A percentile compares a stretch with the other conserved stretches of the same genome.
Evolutionary conservation across 257 asterid genomes (phyloP).

Genomic region (Capsicum rhomboideum): DNA sequence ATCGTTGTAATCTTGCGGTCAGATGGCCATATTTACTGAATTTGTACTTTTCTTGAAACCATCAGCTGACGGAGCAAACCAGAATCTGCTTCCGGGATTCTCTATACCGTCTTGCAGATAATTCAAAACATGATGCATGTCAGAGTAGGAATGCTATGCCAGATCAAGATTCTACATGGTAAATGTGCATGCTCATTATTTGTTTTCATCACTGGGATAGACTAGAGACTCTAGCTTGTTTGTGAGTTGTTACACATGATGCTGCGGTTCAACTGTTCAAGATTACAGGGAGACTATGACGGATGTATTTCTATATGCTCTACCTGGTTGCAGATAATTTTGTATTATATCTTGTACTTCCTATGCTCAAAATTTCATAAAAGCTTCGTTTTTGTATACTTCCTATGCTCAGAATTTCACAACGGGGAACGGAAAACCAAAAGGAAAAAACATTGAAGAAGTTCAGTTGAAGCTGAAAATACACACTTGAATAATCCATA

Average conservation of each 20-base stretch:
- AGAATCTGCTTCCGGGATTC: slow-evolving; percentile 49
- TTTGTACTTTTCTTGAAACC: neutral
- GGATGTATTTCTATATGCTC: neutral
- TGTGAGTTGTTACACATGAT: neutral
- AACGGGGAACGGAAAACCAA: neutral
- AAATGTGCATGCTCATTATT: neutral
- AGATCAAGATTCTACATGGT: neutral
- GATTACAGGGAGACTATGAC: neutral
- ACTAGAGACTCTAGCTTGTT: neutral
- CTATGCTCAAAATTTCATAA: neutral
- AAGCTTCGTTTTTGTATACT: neutral
- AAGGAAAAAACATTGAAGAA: too few relatives aligned
- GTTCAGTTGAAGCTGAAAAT: neutral
- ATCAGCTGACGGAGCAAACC: slow-evolving; percentile 30
- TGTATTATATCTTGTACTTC: neutral
- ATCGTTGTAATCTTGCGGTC: neutral
- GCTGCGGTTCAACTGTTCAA: neutral
- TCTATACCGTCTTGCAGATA: slow-evolving; percentile 46
- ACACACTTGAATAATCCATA: neutral
- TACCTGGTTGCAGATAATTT: neutral
- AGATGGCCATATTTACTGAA: neutral
- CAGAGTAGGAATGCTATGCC: neutral
- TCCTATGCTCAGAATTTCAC: neutral
- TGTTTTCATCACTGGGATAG: neutral
- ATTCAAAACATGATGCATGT: slow-evolving; percentile 24